Base-by-base conservation (phyloP, 805 yeast species). In the Candida insectorum region DNA sequence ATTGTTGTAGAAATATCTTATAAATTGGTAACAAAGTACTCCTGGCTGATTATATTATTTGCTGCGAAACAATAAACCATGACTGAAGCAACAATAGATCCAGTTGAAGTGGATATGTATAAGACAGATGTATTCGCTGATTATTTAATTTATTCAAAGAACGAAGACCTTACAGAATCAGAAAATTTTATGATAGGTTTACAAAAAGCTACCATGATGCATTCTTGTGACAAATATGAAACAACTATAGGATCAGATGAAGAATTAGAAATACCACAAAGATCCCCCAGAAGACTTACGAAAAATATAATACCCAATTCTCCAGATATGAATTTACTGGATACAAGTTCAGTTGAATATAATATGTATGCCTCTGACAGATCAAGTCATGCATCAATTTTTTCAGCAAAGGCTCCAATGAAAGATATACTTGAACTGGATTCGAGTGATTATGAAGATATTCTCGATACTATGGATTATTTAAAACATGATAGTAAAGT, bases 291-390 rank as follows among this genome's bases (percentile, higher is more conserved):
- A 4, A 19, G 36, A 15, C 18, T 24, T 8, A 16, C 13, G n/a
- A 30, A 25, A 8, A 14, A 24, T 12, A 26, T 28, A 9, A 27
- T 29, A 12, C 35, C 37, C 17, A 32, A 37, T 4, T 39, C 52
- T 3, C 51, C 50, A 26, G 38, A 35, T 17, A 25, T 37, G 28
- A 26, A 37, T 8, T 18, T 39, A 27, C 56, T 51, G 52, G 56
- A 48, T 18, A 18, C 48, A 5, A 45, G 54, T 27, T 47, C 52
- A 5, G 30, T 38, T 16, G 54, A 51, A 14, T 33, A 39, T 22
- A 36, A 32, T n/a, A 27, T 29, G 28, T 43, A 48, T 36, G 33
- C 41, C 4, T 45, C 51, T 10, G 43, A 38, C 17, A 27, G 40
- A 24, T 33, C 51, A 11, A 36, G 40, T 20, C 38, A 37, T 4